Base-by-base conservation (phyloP, 805 yeast species). In the Candida xiaguanensis region DNA sequence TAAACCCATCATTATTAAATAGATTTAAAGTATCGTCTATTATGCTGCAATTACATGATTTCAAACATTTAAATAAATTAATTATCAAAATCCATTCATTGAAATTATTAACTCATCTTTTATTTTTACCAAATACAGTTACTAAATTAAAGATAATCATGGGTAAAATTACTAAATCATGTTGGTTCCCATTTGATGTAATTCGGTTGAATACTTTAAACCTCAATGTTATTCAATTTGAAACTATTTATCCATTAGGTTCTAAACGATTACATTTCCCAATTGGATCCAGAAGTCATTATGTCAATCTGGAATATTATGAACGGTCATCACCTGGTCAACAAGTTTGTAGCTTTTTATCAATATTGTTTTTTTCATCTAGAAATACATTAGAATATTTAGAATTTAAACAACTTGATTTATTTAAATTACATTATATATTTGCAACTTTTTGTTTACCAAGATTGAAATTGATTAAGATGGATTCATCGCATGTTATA, bases 311-410 rank as follows among this genome's bases (percentile, higher is more conserved):
- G 8, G 26, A 27, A 6, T 27, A n/a, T 27, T 35, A 35, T 15
- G 38, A 35, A 15, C 4, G 17, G 3, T n/a, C 13, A 12, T 35
- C 38, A 27, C 38, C 38, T 4, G 38, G 38, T 27, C 38, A 35
- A 6, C 38, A 35, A 35, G 26, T 35, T 19, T 26, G 26, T 12
- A 17, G 38, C 19, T 27, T 35, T n/a, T 13, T 35, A 14, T 26
- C 38, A 27, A 14, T 35, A 12, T 12, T 35, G 3, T 35, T 35
- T 14, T 35, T 35, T 14, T 35, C 32, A 13, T 26, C 16, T 35
- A 26, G 38, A 18, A 28, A 26, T n/a, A 24, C 38, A 26, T 27
- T 35, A 35, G 38, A 35, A 27, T 35, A 35, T 27, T 15, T 35
- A 27, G 38, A 26, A 20, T 27, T 35, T 6, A 35, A 13, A 13